Percentiles rank a stretch among this genome's conserved stretches.
Evolutionary conservation across 129 eudicot species (phyloP).

Genomic region (Tagetes erecta): DNA sequence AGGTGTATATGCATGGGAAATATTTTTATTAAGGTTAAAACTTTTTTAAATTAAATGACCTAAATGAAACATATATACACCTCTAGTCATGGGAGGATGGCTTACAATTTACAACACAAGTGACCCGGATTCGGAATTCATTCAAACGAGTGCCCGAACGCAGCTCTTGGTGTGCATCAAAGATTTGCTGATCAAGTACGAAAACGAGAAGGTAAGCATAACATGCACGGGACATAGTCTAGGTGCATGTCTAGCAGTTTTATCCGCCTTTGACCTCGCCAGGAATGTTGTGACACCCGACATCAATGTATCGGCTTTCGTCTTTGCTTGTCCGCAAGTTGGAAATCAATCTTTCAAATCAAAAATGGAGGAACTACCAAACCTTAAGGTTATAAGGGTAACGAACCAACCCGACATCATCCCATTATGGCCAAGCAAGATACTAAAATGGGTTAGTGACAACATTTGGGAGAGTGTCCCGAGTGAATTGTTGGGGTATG

Average conservation of each 20-base stretch:
- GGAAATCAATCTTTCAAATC: constrained; percentile 30
- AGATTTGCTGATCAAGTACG: constrained; percentile 18
- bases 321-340: constrained; percentile 23
- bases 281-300: constrained; percentile 17
- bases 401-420: constrained; percentile 22
- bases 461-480: constrained; percentile 9
- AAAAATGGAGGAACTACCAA: constrained; percentile 23
- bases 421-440: constrained; percentile 38
- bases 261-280: constrained; percentile 35
- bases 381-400: constrained; percentile 32
- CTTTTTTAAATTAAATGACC: background rate
- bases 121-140: constrained; percentile 21
- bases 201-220: constrained; percentile 33
- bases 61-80: background rate
- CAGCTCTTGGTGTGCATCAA: constrained; percentile 21
- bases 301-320: constrained; percentile 25
- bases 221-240: constrained; percentile 38
- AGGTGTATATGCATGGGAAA: too few relatives aligned
- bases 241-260: constrained; percentile 30
- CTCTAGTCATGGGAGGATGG: constrained; percentile 35
- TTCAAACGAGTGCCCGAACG: constrained; percentile 30
- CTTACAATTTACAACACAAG: constrained; percentile 26
- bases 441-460: constrained; percentile 12
- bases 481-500: constrained; percentile 19
- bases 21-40: too few relatives aligned